Evolutionary conservation across 495 filamentous ascomycete genomes (phyloP).

Genomic region (Aspergillus ellipticus): DNA sequence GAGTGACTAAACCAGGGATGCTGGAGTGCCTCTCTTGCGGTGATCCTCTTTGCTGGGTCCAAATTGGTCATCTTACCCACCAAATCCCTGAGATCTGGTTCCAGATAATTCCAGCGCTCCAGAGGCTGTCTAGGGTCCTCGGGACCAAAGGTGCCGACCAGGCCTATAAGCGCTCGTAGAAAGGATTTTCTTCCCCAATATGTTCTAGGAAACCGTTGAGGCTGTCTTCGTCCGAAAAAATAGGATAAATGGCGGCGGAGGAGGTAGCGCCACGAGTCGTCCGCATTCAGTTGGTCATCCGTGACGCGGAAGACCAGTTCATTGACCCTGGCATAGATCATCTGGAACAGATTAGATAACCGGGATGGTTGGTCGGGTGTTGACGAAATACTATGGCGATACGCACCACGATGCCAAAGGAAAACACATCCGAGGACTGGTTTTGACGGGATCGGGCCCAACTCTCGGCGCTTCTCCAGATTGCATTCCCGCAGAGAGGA

Average conservation of each 20-base stretch:
- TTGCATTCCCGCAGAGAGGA: slow-evolving; percentile 31
- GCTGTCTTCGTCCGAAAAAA: slow-evolving; percentile 40
- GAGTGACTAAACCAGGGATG: slow-evolving; percentile 8
- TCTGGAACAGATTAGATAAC: slow-evolving; percentile 8
- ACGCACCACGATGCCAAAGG: slow-evolving; percentile 39
- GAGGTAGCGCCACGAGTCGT: slow-evolving; percentile 45
- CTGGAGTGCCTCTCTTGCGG: slow-evolving; percentile 19
- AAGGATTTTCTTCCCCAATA: slow-evolving; percentile 35
- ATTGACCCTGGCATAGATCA: slow-evolving; percentile 27
- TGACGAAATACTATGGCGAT: neutral
- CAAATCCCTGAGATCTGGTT: slow-evolving; percentile 32
- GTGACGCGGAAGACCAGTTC: slow-evolving; percentile 24
- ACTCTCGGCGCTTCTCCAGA: slow-evolving; percentile 41
- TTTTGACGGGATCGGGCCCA: slow-evolving; percentile 29
- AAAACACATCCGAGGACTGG: slow-evolving; percentile 38
- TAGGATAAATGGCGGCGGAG: slow-evolving; percentile 45
- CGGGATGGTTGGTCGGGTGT: neutral
- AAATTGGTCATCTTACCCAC: slow-evolving; percentile 23
- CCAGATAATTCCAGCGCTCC: slow-evolving; percentile 24
- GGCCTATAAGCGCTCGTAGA: slow-evolving; percentile 24
- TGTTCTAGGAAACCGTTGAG: slow-evolving; percentile 26
- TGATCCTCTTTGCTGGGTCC: slow-evolving; percentile 21
- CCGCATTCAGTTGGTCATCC: slow-evolving; percentile 24
- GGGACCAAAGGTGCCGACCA: slow-evolving; percentile 28
- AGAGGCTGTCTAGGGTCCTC: slow-evolving; percentile 28